Base-by-base conservation (phyloP, 2,329 filamentous ascomycete genomes). In the Blastomyces emzantsi region DNA sequence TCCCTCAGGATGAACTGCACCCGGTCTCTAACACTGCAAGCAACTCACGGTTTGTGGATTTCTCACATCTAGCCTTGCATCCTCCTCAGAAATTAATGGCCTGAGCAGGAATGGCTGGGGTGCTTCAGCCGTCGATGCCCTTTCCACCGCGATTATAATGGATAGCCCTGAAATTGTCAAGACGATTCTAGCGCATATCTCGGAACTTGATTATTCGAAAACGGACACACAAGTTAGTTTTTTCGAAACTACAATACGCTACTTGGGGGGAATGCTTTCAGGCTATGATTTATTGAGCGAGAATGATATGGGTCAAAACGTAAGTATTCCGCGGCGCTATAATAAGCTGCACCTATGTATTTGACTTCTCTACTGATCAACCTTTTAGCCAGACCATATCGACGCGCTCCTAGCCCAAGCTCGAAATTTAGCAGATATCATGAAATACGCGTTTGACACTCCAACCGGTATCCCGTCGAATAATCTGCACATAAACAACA, bases 161-260 rank as follows among this genome's bases (percentile, higher is more conserved):
- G 81, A 83, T 49, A 82, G 90, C 55, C 77, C 80, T 36, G 79
- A 86, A 19, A 85, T 90, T 30, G 86, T 94, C 17, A 78, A 86
- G 52, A 79, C 86, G 62, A 92, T 95, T 66, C 75, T 96, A 25
- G 79, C 87, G 6, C 87, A 87, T 71, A 83, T 96, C 56, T 82
- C 85, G 0, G 83, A 76, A 0, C 87, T 95, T 70, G 80, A 95
- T 74, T 96, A 90, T 71, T 82, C 82, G 52, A 78, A 80, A 13
- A 89, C 87, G 0, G 70, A 79, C 1, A 75, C 80, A 1, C 75
- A 80, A 11, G 85, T 96, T 59, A 93, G 88, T 47, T 76, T 96
- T 8, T 96, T 96, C 70, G 92, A 96, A 76, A 95, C 90, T 0
- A 96, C 90, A 0, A 96, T 96, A 71, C 87, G 92, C 36, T 96